Evolutionary conservation across 1,139 yeast genomes (phyloP).

Genomic region (Protomyces inouyei): DNA sequence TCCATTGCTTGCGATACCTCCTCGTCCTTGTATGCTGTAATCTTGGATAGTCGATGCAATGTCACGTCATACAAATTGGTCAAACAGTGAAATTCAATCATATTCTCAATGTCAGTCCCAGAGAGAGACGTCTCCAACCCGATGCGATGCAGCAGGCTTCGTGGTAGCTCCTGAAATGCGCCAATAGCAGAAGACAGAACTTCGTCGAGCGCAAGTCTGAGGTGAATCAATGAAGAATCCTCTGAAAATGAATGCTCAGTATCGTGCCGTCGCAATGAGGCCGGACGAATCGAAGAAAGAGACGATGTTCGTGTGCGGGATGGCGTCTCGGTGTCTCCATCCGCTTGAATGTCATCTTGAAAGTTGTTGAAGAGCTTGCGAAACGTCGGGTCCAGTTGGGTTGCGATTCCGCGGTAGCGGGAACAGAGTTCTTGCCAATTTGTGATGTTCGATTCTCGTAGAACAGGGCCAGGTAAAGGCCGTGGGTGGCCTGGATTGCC

Average conservation of each 20-base stretch:
- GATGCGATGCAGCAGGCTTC: conserved; percentile 3
- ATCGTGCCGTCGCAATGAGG: conserved; percentile 2
- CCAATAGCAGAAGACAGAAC: conserved; percentile 10
- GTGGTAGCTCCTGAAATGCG: conserved; percentile 20
- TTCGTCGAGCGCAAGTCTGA: conserved; percentile 7
- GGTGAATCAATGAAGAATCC: neutral
- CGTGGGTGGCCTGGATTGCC: neutral
- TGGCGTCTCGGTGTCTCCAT: neutral
- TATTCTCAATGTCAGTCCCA: conserved; percentile 19
- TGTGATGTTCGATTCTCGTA: neutral
- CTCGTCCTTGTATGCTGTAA: conserved; percentile 8
- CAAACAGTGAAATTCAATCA: conserved; percentile 10
- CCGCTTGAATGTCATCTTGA: conserved; percentile 5
- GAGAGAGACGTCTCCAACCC: neutral
- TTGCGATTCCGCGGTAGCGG: neutral
- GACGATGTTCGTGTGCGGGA: conserved; percentile 1
- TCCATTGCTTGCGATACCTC: conserved; percentile 25
- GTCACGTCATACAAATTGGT: conserved; percentile 18
- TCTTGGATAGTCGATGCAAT: conserved; percentile 3
- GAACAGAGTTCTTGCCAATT: conserved; percentile 1
- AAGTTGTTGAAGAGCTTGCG: conserved; percentile 5
- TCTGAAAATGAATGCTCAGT: conserved; percentile 12
- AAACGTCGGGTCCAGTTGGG: neutral
- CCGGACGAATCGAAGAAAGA: conserved; percentile 15
- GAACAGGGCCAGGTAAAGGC: neutral